phyloP scores from a whole-genome alignment of 768 basidiomycete genomes.

The Amanita muscaria region DNA sequence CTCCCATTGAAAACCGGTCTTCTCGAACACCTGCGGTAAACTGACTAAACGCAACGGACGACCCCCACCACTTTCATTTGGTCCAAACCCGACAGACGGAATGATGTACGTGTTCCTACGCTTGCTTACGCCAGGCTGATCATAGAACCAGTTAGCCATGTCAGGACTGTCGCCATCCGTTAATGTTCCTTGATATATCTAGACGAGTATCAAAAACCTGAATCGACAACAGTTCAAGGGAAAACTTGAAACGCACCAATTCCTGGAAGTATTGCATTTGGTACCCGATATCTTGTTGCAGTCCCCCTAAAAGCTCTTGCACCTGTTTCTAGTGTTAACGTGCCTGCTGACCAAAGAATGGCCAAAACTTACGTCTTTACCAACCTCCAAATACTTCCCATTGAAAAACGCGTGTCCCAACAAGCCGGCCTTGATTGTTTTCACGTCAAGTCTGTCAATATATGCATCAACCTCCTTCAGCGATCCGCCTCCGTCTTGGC shows the following conservation, averaged over 20 bases:
- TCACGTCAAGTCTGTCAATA: conserved; percentile 47
- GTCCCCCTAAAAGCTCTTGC: conserved; percentile 55
- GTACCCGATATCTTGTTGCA: conserved; percentile 49
- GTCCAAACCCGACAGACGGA: conserved; percentile 36
- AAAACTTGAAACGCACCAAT: conserved; percentile 34
- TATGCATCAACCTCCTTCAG: conserved; percentile 46
- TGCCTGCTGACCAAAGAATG: neutral
- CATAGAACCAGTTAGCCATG: conserved; percentile 80
- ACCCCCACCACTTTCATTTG: conserved; percentile 8
- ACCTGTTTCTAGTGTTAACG: conserved; percentile 1
- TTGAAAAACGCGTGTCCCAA: conserved; percentile 79
- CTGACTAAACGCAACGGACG: conserved; percentile 38
- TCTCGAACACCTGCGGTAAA: conserved; percentile 44
- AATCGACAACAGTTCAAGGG: neutral
- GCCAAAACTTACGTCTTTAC: conserved; percentile 43
- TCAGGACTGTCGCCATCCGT: conserved; percentile 41
- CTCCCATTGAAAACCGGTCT: conserved; percentile 30
- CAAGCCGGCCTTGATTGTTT: neutral
- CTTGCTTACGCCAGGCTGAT: conserved; percentile 62
- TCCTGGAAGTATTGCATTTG: conserved; percentile 70
- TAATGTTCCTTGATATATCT: conserved; percentile 54
- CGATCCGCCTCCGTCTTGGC: neutral
- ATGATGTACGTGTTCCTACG: conserved; percentile 74
- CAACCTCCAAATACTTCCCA: conserved; percentile 66
- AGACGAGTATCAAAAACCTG: conserved; percentile 2